These are phyloP conservation scores for Pistacia vera DNA, from an alignment of 345 rosid species.

Conservation along the genomic window DNA sequence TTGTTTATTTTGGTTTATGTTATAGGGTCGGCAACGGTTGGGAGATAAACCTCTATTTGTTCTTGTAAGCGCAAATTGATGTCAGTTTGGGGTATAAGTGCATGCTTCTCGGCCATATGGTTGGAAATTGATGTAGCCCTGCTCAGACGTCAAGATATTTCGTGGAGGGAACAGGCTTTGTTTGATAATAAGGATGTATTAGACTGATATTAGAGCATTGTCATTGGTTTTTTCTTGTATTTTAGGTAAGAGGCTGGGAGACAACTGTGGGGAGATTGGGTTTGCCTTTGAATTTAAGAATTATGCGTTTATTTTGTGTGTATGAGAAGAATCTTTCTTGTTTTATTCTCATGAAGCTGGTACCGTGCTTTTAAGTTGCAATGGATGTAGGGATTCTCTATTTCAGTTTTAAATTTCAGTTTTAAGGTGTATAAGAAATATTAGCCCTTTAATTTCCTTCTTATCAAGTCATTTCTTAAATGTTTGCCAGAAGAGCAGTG, in stretches of 20 bases:
- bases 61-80: constrained; percentile 57
- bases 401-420: not conserved
- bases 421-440: too few species aligned
- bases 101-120: not conserved
- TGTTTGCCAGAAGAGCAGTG: not conserved
- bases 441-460: not conserved
- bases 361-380: not conserved
- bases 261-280: not conserved
- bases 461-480: not conserved
- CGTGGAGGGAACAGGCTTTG: constrained; percentile 2
- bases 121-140: constrained; percentile 18
- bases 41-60: constrained; percentile 82
- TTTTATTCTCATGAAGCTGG: not conserved
- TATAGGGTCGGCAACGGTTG: constrained; percentile 77
- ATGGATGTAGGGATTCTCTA: not conserved
- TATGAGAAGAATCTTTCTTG: not conserved
- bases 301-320: not conserved
- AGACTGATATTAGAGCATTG: not conserved
- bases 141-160: constrained; percentile 3
- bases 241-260: not conserved
- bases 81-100: not conserved
- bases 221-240: not conserved
- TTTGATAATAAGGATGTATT: not conserved
- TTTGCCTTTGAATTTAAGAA: constrained; percentile 5
- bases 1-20: constrained; percentile 18